These are phyloP conservation scores for Iris pallida DNA, from an alignment of 116 monocot genomes.

Conservation along the genomic window DNA sequence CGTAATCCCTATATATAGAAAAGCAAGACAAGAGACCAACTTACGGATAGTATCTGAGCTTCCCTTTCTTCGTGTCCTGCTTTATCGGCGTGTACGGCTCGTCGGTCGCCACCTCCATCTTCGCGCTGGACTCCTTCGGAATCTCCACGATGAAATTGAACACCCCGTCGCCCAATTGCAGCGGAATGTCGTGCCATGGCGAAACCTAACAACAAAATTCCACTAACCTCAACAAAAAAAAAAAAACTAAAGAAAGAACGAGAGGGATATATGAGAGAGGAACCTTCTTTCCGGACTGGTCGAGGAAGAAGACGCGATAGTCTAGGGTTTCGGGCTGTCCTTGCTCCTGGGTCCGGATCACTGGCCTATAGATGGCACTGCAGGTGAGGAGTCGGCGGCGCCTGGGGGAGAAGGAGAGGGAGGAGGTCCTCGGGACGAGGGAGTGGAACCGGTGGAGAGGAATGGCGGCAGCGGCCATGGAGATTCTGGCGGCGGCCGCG, in stretches of 20 bases:
- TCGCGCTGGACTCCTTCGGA: slow-evolving; percentile 85
- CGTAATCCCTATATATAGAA: too few relatives aligned
- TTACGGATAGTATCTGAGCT: slow-evolving; percentile 95
- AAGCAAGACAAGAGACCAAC: too few relatives aligned
- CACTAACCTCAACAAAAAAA: not conserved
- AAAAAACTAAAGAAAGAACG: not conserved
- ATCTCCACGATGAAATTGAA: slow-evolving; percentile 95
- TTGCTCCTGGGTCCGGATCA: slow-evolving; percentile 34
- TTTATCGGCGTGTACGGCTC: slow-evolving; percentile 88
- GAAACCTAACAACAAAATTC: slow-evolving; percentile 43
- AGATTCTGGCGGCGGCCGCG: not conserved
- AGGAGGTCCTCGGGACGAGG: not conserved
- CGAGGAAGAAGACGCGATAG: slow-evolving; percentile 86
- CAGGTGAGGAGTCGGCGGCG: slow-evolving; percentile 21
- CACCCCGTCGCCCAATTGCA: slow-evolving; percentile 65
- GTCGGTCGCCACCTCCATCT: slow-evolving; percentile 98
- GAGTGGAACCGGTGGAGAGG: not conserved
- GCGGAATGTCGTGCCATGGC: slow-evolving; percentile 92
- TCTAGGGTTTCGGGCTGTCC: slow-evolving; percentile 78
- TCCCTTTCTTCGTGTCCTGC: slow-evolving; percentile 98
- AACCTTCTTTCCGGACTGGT: slow-evolving; percentile 59
- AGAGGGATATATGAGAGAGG: too few relatives aligned
- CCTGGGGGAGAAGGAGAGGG: slow-evolving; percentile 1
- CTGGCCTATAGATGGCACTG: slow-evolving; percentile 34
- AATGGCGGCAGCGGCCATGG: not conserved